These are phyloP conservation scores for Cladosporium sp. DNA, from an alignment of 2,329 filamentous ascomycete genomes.

Conservation along the genomic window DNA sequence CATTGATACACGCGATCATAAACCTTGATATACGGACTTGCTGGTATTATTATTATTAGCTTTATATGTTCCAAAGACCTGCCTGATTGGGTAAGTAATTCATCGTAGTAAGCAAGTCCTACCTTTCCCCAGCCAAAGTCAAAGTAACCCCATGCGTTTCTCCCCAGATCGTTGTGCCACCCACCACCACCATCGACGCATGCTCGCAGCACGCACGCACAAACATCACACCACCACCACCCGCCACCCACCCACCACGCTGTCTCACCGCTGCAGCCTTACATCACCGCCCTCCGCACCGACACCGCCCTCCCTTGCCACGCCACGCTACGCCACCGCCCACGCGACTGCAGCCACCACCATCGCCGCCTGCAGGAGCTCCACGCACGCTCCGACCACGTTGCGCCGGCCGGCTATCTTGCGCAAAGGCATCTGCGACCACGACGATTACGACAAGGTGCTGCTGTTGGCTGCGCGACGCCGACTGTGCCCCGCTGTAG, in stretches of 20 bases:
- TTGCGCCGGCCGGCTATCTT: not conserved
- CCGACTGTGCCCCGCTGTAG: not conserved
- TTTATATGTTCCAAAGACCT: not conserved
- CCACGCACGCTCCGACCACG: not conserved
- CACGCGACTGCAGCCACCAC: not conserved
- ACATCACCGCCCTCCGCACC: not conserved
- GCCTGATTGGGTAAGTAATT: not conserved
- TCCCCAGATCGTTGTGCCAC: not conserved
- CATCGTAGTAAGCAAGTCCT: not conserved
- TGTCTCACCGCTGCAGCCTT: conserved; percentile 10
- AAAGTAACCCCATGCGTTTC: not conserved
- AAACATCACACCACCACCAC: not conserved
- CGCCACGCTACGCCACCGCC: conserved; percentile 10
- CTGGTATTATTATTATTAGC: not conserved
- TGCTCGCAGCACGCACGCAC: not conserved
- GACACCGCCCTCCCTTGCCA: conserved; percentile 3
- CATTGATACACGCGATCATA: not conserved
- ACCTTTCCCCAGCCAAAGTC: not conserved
- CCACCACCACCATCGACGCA: not conserved
- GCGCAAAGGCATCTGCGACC: not conserved
- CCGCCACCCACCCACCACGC: not conserved
- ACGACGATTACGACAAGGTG: not conserved
- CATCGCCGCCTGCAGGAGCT: not conserved
- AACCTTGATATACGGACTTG: not conserved
- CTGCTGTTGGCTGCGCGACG: conserved; percentile 7